These are phyloP conservation scores for Amyloporia xantha DNA, from an alignment of 768 basidiomycete genomes.

Conservation along the genomic window DNA sequence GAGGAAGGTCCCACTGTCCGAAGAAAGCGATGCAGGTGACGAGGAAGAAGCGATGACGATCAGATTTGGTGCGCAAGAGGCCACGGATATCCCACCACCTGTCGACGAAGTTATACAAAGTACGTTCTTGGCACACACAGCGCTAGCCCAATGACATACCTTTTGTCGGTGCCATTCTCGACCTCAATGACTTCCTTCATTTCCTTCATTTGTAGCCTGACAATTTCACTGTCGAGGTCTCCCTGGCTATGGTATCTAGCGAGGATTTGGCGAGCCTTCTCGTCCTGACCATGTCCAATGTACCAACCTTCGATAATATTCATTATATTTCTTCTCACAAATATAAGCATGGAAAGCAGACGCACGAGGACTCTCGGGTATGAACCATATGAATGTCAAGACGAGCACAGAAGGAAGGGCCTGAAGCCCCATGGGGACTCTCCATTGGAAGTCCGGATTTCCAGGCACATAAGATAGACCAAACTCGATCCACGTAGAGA, in stretches of 20 bases:
- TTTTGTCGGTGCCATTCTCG: constrained; percentile 47
- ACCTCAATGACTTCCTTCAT: constrained; percentile 54
- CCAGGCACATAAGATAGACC: constrained; percentile 39
- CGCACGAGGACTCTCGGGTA: constrained; percentile 62
- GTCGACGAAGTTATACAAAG: too few species aligned
- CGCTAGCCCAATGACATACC: constrained; percentile 30
- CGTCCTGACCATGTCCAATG: constrained; percentile 47
- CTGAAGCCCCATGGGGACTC: constrained; percentile 59
- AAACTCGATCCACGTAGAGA: constrained; percentile 26
- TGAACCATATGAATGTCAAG: constrained; percentile 45
- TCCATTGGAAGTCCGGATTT: constrained; percentile 47
- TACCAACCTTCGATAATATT: constrained; percentile 13
- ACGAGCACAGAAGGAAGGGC: constrained; percentile 53
- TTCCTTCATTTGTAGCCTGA: constrained; percentile 19
- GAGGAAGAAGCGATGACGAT: constrained; percentile 16
- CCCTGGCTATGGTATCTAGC: constrained; percentile 65
- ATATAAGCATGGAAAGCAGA: constrained; percentile 26
- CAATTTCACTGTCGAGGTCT: constrained; percentile 53
- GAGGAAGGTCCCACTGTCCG: constrained; percentile 39
- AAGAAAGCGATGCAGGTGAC: constrained; percentile 39
- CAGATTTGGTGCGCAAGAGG: constrained; percentile 13
- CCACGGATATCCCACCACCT: constrained; percentile 31
- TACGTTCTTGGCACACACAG: too few species aligned
- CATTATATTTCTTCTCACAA: too few species aligned
- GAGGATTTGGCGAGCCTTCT: constrained; percentile 52